Base-by-base conservation (phyloP, 2,329 filamentous ascomycete genomes). In the Fusarium mundagurra region DNA sequence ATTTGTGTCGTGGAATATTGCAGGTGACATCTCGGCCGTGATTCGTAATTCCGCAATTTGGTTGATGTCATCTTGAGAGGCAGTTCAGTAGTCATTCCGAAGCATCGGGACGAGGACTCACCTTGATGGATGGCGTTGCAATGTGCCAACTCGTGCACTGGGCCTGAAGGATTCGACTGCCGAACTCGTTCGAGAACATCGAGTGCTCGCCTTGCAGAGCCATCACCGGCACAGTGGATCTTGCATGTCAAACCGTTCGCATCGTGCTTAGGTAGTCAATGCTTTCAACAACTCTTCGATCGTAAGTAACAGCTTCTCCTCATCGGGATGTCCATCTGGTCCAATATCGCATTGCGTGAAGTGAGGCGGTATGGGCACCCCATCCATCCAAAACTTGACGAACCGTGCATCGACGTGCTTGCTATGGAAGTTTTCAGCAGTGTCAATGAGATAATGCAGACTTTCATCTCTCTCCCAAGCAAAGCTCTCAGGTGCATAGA, bases 41-140 rank as follows among this genome's bases (percentile, higher is more conserved):
- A 60, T 47, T 29, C 33, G 31, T 6, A 38, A 7, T 18, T 36
- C 5, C 17, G 20, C 29, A n/a, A 60, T 48, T 13, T 33, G 20
- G 2, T 8, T 3, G 2, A 50, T 60, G 16, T 50, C 57, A 22
- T 31, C 43, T 60, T 24, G 7, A 34, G 12, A 17, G 14, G 3
- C 11, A 10, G 22, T 2, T 34, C 22, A 58, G 17, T 14, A 14
- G 8, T 8, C 2, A 17, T 11, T 20, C 20, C 3, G 14, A 9
- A 17, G 2, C 9, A n/a, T 3, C 10, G 4, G 6, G 4, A 31
- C 3, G 2, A 3, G 5, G 3, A 4, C 9, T 60, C 9, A 38
- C 57, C 33, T 18, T 24, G 14, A 38, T 50, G 29, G 3, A 38
- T 38, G 5, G 43, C 20, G 11, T 60, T 60, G 20, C 57, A 60